A percentile compares a stretch with the other conserved stretches of the same genome.
Conservation (phyloP, 2,329 filamentous ascomycete species). For the Sporothrix euskadiensis region DNA sequence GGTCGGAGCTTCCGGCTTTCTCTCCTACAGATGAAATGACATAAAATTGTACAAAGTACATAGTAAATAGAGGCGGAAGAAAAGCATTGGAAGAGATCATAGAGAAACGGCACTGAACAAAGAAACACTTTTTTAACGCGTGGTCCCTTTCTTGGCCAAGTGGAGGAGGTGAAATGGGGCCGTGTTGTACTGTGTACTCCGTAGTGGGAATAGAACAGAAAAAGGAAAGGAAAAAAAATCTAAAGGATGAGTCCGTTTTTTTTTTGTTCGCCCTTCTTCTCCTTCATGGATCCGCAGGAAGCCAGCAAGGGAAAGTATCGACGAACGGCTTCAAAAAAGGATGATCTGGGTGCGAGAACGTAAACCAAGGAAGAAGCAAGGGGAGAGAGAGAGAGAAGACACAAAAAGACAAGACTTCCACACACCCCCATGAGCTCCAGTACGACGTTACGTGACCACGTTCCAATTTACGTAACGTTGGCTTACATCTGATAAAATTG, state of each 20-base stretch:
- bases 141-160: background rate
- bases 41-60: background rate
- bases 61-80: background rate
- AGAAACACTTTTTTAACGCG: background rate
- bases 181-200: background rate
- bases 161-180: background rate
- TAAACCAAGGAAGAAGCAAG: background rate
- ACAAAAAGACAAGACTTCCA: background rate
- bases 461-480: constrained; percentile 8
- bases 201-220: background rate
- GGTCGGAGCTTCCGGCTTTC: background rate
- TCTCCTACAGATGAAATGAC: too few species aligned
- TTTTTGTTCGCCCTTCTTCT: background rate
- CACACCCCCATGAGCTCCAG: background rate
- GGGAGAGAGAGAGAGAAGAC: background rate
- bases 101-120: background rate
- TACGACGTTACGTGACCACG: background rate
- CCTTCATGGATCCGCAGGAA: background rate
- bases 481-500: constrained; percentile 13
- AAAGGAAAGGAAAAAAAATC: background rate
- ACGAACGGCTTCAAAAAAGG: background rate
- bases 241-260: background rate
- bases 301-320: background rate
- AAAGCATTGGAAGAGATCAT: background rate
- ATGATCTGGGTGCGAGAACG: background rate